phyloP scores from a whole-genome alignment of 2,329 filamentous ascomycete species.

The Dryadomyces quercivorus region DNA sequence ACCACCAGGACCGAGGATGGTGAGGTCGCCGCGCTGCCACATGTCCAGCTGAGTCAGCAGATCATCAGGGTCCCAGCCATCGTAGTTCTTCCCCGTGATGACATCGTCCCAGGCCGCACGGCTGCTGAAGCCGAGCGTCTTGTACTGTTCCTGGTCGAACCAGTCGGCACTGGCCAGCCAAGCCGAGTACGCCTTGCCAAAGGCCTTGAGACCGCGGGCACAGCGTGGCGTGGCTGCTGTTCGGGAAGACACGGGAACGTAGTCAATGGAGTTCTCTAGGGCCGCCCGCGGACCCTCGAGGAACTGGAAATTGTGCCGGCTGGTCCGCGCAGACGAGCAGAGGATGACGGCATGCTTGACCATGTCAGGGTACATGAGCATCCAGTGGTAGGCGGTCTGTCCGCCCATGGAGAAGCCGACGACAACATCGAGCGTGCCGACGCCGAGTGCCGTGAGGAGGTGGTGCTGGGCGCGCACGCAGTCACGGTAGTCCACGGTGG shows the following conservation, averaged over 20 bases:
- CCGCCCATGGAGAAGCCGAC: constrained; percentile 47
- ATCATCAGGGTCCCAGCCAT: constrained; percentile 14
- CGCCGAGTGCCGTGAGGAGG: constrained; percentile 26
- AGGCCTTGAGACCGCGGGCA: constrained; percentile 46
- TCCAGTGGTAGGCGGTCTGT: constrained; percentile 39
- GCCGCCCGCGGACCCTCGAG: constrained; percentile 40
- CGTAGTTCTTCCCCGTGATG: constrained; percentile 67
- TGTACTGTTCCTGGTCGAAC: constrained; percentile 59
- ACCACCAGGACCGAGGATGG: constrained; percentile 27
- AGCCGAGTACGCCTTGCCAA: constrained; percentile 65
- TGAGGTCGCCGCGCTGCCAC: constrained; percentile 65
- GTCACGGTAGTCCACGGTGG: constrained; percentile 29
- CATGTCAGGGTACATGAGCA: constrained; percentile 35
- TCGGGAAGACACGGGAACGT: constrained; percentile 30
- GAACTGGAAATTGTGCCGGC: constrained; percentile 40
- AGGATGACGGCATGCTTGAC: constrained; percentile 32
- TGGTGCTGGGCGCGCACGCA: constrained; percentile 37
- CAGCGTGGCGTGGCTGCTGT: constrained; percentile 16
- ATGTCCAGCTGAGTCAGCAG: constrained; percentile 44
- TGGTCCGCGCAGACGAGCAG: constrained; percentile 37
- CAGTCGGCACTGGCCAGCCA: constrained; percentile 75
- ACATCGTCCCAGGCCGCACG: constrained; percentile 63
- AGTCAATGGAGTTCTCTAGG: constrained; percentile 28
- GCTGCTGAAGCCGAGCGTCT: constrained; percentile 51
- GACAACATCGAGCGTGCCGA: constrained; percentile 31